Evolutionary conservation across 805 yeast genomes (phyloP).

Genomic region (Metschnikowia baotianmanensis): DNA sequence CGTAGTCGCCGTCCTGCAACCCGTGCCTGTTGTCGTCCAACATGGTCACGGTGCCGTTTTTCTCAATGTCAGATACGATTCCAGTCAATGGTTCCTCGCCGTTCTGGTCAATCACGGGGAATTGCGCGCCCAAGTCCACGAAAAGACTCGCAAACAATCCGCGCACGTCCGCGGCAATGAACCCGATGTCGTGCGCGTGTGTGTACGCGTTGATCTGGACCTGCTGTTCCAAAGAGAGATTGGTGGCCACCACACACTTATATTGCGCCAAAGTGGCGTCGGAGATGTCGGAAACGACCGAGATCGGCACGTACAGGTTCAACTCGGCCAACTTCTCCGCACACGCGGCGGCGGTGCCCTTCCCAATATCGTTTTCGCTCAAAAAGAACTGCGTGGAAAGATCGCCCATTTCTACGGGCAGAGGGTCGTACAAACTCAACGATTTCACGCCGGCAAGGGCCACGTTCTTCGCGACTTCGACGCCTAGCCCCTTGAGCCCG

Average conservation of each 20-base stretch:
- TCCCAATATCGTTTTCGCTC: constrained; percentile 68
- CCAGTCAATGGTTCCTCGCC: constrained; percentile 94
- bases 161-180: constrained; percentile 74
- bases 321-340: constrained; percentile 70
- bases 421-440: constrained; percentile 80
- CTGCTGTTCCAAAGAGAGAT: constrained; percentile 67
- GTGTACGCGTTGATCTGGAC: constrained; percentile 72
- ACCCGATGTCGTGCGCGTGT: constrained; percentile 70
- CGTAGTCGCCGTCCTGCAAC: constrained; percentile 86
- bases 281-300: constrained; percentile 56
- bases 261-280: constrained; percentile 54
- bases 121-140: constrained; percentile 84
- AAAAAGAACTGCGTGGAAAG: constrained; percentile 89
- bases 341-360: constrained; percentile 72
- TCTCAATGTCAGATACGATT: constrained; percentile 84
- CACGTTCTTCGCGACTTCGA: constrained; percentile 94
- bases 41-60: constrained; percentile 88
- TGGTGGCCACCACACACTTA: constrained; percentile 86
- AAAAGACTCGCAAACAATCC: constrained; percentile 89
- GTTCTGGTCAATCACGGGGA: constrained; percentile 76
- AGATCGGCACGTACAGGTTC: constrained; percentile 86
- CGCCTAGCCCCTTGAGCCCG: constrained; percentile 90
- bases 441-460: constrained; percentile 97
- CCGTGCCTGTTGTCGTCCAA: constrained; percentile 92
- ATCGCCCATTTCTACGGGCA: constrained; percentile 62